phyloP scores from a whole-genome alignment of 1,284 basidiomycete genomes.

The Leucoagaricus sp. region DNA sequence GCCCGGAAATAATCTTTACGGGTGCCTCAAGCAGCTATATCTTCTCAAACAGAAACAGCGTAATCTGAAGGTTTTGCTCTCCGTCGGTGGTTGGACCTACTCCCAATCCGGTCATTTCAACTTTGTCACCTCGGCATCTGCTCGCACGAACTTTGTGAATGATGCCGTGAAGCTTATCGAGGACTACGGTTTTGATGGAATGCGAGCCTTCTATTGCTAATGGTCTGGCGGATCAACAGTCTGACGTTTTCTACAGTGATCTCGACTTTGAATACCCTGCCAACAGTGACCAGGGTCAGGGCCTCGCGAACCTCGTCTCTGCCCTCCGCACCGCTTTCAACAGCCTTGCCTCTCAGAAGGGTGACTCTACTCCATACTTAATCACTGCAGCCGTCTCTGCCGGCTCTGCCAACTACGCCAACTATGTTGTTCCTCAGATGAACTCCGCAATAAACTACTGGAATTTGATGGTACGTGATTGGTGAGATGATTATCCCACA shows the following conservation, averaged over 20 bases:
- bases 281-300: slow-evolving; percentile 51
- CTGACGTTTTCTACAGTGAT: slow-evolving; percentile 42
- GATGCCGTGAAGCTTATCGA: slow-evolving; percentile 76
- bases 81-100: slow-evolving; percentile 79
- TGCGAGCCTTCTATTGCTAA: slow-evolving; percentile 46
- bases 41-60: slow-evolving; percentile 76
- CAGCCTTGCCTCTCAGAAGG: slow-evolving; percentile 51
- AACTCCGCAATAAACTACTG: slow-evolving; percentile 77
- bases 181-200: slow-evolving; percentile 88
- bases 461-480: slow-evolving; percentile 81
- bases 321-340: slow-evolving; percentile 58
- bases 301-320: slow-evolving; percentile 59
- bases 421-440: slow-evolving; percentile 73
- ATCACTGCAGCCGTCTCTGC: slow-evolving; percentile 63
- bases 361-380: slow-evolving; percentile 59
- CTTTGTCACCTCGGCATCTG: slow-evolving; percentile 54
- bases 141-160: slow-evolving; percentile 71
- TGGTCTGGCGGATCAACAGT: not conserved
- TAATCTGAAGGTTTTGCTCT: slow-evolving; percentile 77
- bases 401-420: slow-evolving; percentile 66
- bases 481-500: not conserved
- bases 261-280: slow-evolving; percentile 71
- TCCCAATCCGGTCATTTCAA: slow-evolving; percentile 66
- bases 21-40: slow-evolving; percentile 83
- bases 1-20: slow-evolving; percentile 78